These are phyloP conservation scores for Neophaeococcomyces aloes DNA, from an alignment of 2,329 filamentous ascomycete genomes.

Conservation along the genomic window DNA sequence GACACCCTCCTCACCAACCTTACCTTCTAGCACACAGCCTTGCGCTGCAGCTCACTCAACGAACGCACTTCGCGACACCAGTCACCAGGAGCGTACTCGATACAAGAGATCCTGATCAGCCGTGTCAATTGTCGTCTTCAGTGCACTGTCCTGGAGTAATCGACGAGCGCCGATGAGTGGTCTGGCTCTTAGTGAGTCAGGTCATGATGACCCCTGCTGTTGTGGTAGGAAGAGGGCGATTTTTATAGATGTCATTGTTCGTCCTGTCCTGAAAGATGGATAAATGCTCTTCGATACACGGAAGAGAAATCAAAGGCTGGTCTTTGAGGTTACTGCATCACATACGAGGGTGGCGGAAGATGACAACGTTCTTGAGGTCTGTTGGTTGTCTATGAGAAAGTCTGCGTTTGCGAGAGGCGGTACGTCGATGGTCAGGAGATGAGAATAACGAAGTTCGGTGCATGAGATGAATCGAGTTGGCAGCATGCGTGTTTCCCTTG, in stretches of 20 bases:
- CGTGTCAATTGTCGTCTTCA: slow-evolving; percentile 56
- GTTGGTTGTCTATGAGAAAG: slow-evolving; percentile 13
- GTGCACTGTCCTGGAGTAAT: slow-evolving; percentile 39
- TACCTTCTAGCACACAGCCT: slow-evolving; percentile 23
- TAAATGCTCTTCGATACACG: slow-evolving; percentile 26
- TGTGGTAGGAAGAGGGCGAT: slow-evolving; percentile 50
- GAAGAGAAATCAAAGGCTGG: slow-evolving; percentile 89
- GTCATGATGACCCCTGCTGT: slow-evolving; percentile 25
- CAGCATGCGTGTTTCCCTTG: background rate
- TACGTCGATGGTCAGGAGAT: slow-evolving; percentile 7
- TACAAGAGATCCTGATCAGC: slow-evolving; percentile 46
- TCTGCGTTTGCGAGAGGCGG: slow-evolving; percentile 7
- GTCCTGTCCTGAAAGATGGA: slow-evolving; percentile 45
- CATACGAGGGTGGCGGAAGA: slow-evolving; percentile 58
- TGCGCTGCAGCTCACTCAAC: slow-evolving; percentile 29
- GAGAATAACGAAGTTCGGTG: slow-evolving; percentile 9
- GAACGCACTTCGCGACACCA: slow-evolving; percentile 44
- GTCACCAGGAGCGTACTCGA: slow-evolving; percentile 42
- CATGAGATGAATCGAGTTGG: slow-evolving; percentile 6
- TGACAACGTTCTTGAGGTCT: slow-evolving; percentile 22
- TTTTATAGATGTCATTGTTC: slow-evolving; percentile 96
- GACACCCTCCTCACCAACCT: slow-evolving; percentile 33
- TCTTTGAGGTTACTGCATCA: slow-evolving; percentile 75
- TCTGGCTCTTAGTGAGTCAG: slow-evolving; percentile 21
- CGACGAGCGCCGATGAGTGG: slow-evolving; percentile 43